A percentile compares a stretch with the other conserved stretches of the same genome.
phyloP scores from a whole-genome alignment of 257 asterid genomes.

The Ilex asprella region DNA sequence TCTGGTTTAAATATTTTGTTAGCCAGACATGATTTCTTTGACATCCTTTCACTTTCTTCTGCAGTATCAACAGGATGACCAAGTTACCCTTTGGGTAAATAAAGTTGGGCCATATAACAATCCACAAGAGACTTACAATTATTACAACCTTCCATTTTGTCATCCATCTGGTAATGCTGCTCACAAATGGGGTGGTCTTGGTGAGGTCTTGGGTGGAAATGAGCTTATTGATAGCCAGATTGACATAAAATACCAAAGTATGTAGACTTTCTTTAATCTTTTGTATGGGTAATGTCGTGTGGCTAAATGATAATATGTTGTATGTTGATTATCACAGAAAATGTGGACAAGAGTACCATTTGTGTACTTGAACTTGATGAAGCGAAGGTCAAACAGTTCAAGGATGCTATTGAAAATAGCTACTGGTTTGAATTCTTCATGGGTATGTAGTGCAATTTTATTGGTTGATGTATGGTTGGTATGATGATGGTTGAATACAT shows the following conservation, averaged over 20 bases:
- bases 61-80: constrained; percentile 74
- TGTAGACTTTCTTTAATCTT: constrained; percentile 12
- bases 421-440: constrained; percentile 62
- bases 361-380: constrained; percentile 50
- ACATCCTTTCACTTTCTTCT: constrained; percentile 21
- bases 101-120: constrained; percentile 96
- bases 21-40: constrained; percentile 6
- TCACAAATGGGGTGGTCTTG: constrained; percentile 99
- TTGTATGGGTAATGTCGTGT: constrained; percentile 1
- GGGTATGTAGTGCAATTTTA: constrained; percentile 29
- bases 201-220: constrained; percentile 97
- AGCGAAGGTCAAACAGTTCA: constrained; percentile 50
- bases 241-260: constrained; percentile 76
- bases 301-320: constrained; percentile 4
- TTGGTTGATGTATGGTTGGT: neutral
- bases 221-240: constrained; percentile 93
- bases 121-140: constrained; percentile 97
- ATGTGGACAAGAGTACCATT: constrained; percentile 39
- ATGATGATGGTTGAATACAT: neutral
- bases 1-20: neutral
- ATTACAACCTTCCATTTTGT: constrained; percentile 91
- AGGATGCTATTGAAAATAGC: constrained; percentile 50
- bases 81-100: constrained; percentile 87
- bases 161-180: constrained; percentile 56
- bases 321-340: constrained; percentile 39